Evolutionary conservation across 139 green algal genomes (phyloP).

Genomic region (Chlamydomonas incerta): DNA sequence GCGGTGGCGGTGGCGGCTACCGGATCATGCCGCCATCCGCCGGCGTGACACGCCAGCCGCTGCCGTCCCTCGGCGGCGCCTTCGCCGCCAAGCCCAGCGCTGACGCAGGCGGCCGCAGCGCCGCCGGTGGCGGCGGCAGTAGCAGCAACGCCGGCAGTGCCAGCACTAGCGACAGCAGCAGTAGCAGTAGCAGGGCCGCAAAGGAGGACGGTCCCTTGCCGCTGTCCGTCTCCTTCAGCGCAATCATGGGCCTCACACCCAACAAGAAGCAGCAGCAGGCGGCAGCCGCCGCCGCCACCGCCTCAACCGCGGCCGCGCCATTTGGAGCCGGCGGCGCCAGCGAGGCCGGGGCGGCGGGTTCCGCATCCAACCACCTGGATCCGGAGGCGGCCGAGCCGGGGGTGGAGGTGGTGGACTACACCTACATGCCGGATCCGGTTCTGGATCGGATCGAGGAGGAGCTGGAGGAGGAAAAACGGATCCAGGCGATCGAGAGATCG

Average conservation of each 20-base stretch:
- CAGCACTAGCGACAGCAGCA: not conserved
- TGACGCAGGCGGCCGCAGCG: no score
- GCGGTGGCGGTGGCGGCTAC: no score
- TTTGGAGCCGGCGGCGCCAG: not conserved
- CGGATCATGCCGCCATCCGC: no score
- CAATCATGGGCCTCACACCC: conserved; percentile 6
- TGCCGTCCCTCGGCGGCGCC: no score
- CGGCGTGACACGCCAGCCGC: no score
- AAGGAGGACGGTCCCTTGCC: not conserved
- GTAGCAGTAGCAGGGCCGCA: no score
- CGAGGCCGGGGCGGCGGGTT: no score
- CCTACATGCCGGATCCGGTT: conserved; percentile 23
- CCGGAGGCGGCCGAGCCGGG: not conserved
- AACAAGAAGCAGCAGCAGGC: not conserved
- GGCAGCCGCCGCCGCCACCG: not conserved
- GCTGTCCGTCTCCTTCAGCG: not conserved
- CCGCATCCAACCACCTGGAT: no score
- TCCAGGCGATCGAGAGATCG: not conserved
- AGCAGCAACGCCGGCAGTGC: not conserved
- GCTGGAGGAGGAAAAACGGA: not conserved
- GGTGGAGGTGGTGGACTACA: conserved; percentile 43
- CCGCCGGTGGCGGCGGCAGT: not conserved
- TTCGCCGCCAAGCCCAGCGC: no score
- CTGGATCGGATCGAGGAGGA: conserved; percentile 41
- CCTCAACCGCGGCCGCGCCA: no score